Evolutionary conservation across 2,329 filamentous ascomycete species (phyloP), one percentile per base, ranked within the genome.

Genomic region (Dendryphion nanum): DNA sequence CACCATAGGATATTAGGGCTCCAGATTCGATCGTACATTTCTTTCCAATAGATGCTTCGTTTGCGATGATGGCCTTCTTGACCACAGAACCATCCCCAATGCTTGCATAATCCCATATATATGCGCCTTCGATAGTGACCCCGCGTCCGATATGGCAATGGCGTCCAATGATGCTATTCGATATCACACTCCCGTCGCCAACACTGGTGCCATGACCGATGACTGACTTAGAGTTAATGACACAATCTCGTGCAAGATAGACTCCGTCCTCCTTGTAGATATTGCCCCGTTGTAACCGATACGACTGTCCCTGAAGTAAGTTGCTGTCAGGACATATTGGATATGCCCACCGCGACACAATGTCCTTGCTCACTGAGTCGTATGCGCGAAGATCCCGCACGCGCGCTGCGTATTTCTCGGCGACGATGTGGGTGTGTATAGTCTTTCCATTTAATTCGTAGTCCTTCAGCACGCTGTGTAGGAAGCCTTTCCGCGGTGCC

Each of bases 361-460:
- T 78, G 60, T 97, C 91, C 55, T 82, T 85, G 63, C 82, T 90
- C 37, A 98, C 81, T 19, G 89, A 81, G 57, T 95, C 89, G 69
- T 97, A 98, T 58, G 90, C 83, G 57, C 87, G 86, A 17, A 97
- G 75, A 57, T 89, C 95, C 59, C 81, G 84, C 10, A 89, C 90
- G 47, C 93, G 78, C 2, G 90, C 89, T 1, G 89, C 87, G 59
- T 97, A 98, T 42, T 88, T 82, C 35, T 89, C 80, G 23, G 82
- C 78, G 30, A 94, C 74, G 47, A 97, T 84, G 55, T 97, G 86
- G 2, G 89, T 85, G 63, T 96, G 89, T 36, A 98, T 88, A n/a
- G 89, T 89, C 71, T 97, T 95, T 42, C 90, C 90, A 64, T 97
- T 97, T 40, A 97, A 74, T 62, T 98, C 93, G 72, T 89, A 95